phyloP scores from a whole-genome alignment of 1,139 yeast species.

The Nakaseomyces bracarensis region DNA sequence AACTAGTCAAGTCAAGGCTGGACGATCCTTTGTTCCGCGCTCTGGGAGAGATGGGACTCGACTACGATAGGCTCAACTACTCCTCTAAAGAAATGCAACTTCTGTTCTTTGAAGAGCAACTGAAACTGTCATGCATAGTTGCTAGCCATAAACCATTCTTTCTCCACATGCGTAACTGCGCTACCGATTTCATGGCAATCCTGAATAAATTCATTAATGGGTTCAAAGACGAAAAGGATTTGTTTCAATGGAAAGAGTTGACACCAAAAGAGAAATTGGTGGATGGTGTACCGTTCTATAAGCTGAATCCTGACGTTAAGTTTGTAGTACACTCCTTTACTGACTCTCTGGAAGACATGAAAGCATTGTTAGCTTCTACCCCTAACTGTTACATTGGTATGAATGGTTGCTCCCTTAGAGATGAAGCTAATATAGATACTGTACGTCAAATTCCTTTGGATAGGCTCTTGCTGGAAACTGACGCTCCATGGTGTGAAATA shows the following conservation, averaged over 20 bases:
- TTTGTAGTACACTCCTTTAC: constrained; percentile 92
- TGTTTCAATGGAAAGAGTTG: constrained; percentile 14
- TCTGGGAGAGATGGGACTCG: constrained; percentile 90
- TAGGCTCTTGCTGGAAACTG: constrained; percentile 76
- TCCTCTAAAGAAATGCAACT: constrained; percentile 61
- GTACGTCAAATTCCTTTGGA: constrained; percentile 60
- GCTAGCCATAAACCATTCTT: constrained; percentile 50
- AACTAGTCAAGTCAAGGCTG: constrained; percentile 44
- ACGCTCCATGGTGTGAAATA: constrained; percentile 98
- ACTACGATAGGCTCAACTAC: constrained; percentile 79
- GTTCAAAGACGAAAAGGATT: constrained; percentile 26
- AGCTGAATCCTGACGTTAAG: constrained; percentile 23
- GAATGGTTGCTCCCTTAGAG: constrained; percentile 87
- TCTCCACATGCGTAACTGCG: constrained; percentile 83
- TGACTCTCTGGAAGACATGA: constrained; percentile 59
- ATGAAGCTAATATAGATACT: constrained; percentile 62
- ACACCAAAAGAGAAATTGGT: not conserved
- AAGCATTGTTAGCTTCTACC: constrained; percentile 36
- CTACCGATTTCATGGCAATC: constrained; percentile 64
- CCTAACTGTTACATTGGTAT: constrained; percentile 58
- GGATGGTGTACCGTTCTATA: constrained; percentile 34
- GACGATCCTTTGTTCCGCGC: constrained; percentile 45
- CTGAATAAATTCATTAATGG: constrained; percentile 50
- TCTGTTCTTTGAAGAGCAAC: constrained; percentile 60
- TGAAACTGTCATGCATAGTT: constrained; percentile 34